Percentiles rank a stretch among this genome's conserved stretches.
Evolutionary conservation across 805 yeast genomes (phyloP).

Genomic region (Maudiozyma saulgeensis): DNA sequence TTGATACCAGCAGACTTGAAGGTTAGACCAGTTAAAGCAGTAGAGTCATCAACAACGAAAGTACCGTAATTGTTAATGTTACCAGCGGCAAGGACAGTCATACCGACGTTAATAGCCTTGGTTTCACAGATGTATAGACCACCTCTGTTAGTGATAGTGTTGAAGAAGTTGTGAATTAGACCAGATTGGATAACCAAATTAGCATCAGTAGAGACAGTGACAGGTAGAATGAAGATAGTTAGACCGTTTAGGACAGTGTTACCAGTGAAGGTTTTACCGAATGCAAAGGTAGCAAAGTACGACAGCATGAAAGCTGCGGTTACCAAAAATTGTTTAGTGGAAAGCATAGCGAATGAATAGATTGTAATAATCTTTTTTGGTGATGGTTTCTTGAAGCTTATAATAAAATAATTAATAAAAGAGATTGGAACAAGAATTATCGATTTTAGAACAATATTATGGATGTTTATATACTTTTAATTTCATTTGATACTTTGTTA

Average conservation of each 20-base stretch:
- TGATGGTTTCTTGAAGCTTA: background rate
- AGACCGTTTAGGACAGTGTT: slow-evolving; percentile 1
- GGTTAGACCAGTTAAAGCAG: slow-evolving; percentile 2
- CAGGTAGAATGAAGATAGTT: slow-evolving; percentile 1
- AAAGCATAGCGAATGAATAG: slow-evolving; percentile 3
- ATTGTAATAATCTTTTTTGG: slow-evolving; percentile 1
- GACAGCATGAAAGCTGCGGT: slow-evolving; percentile 3
- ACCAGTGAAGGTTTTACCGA: slow-evolving; percentile 3
- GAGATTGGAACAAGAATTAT: background rate
- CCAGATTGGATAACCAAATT: slow-evolving; percentile 2
- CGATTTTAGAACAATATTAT: background rate
- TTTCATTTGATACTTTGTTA: background rate
- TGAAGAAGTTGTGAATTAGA: slow-evolving; percentile 1
- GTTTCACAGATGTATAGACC: slow-evolving; percentile 3
- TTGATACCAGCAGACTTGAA: background rate
- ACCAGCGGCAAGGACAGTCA: background rate
- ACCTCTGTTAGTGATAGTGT: slow-evolving; percentile 1
- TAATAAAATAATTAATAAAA: background rate
- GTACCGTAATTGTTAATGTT: slow-evolving; percentile 5
- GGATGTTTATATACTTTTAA: background rate
- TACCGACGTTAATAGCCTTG: background rate
- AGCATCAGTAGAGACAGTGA: background rate
- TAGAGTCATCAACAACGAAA: slow-evolving; percentile 2
- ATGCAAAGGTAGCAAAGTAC: slow-evolving; percentile 1
- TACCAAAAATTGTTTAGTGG: slow-evolving; percentile 4